Evolutionary conservation across 1,139 yeast species (phyloP).

Genomic region (Saccharomycopsis hybrid): DNA sequence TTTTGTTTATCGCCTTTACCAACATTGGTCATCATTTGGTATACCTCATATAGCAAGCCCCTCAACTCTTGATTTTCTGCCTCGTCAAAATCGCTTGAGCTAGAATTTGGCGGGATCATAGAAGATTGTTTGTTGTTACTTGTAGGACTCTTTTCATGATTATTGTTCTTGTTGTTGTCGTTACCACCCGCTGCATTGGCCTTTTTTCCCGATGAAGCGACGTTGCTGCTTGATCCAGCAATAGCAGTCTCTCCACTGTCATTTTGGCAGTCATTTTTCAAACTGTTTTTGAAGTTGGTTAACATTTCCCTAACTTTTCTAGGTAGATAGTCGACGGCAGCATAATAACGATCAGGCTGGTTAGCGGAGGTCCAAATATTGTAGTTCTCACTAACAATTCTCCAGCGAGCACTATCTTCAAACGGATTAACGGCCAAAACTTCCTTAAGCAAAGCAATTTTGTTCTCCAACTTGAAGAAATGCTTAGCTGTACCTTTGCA

Average conservation of each 20-base stretch:
- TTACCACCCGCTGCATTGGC: background rate
- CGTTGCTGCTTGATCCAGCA: background rate
- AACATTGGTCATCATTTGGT: constrained; percentile 15
- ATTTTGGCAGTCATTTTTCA: constrained; percentile 5
- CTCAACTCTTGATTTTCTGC: constrained; percentile 18
- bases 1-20: constrained; percentile 14
- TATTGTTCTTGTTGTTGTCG: no score
- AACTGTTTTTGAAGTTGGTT: constrained; percentile 13
- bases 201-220: background rate
- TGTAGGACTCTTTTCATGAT: background rate
- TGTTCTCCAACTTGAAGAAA: constrained; percentile 21
- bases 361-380: constrained; percentile 20
- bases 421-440: constrained; percentile 20
- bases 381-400: constrained; percentile 18
- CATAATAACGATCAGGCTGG: constrained; percentile 21
- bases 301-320: constrained; percentile 21
- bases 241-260: background rate
- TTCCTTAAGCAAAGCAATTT: constrained; percentile 21
- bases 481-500: constrained; percentile 21
- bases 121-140: background rate
- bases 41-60: constrained; percentile 11
- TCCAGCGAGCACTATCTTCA: constrained; percentile 19
- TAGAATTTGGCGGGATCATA: background rate
- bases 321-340: constrained; percentile 21
- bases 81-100: constrained; percentile 12